Evolutionary conservation across 169 alveolate species (phyloP).

Genomic region (Cytauxzoon felis): DNA sequence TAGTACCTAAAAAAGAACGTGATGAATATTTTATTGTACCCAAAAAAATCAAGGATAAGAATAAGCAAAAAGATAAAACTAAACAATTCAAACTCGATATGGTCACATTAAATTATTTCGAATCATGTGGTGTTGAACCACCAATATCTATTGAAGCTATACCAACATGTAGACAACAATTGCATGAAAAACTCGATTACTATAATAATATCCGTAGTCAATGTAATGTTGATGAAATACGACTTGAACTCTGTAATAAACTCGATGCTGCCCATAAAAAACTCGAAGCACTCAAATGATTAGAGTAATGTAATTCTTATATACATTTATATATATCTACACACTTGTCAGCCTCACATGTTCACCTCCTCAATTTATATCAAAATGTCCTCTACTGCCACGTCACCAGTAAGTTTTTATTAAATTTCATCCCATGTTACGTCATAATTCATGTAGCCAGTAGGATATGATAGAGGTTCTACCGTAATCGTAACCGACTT

Average conservation of each 20-base stretch:
- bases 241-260: conserved; percentile 54
- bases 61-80: conserved; percentile 63
- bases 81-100: conserved; percentile 64
- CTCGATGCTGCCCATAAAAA: conserved; percentile 49
- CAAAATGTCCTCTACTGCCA: too few relatives aligned
- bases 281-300: conserved; percentile 41
- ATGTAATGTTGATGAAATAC: conserved; percentile 65
- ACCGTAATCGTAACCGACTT: conserved; percentile 68
- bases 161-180: conserved; percentile 57
- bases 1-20: conserved; percentile 58
- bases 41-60: conserved; percentile 49
- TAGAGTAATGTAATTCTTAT: too few relatives aligned
- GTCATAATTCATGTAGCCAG: conserved; percentile 41
- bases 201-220: conserved; percentile 65
- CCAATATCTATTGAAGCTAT: conserved; percentile 69
- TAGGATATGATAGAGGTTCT: conserved; percentile 69
- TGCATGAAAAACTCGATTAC: conserved; percentile 58
- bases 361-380: too few relatives aligned
- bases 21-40: conserved; percentile 58
- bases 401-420: too few relatives aligned
- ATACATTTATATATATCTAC: too few relatives aligned
- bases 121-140: conserved; percentile 71
- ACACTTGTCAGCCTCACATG: too few relatives aligned
- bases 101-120: conserved; percentile 72
- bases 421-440: too few relatives aligned